These are phyloP conservation scores for Eragrostis nindensis DNA, from an alignment of 176 grass and related monocot genomes.

Conservation along the genomic window DNA sequence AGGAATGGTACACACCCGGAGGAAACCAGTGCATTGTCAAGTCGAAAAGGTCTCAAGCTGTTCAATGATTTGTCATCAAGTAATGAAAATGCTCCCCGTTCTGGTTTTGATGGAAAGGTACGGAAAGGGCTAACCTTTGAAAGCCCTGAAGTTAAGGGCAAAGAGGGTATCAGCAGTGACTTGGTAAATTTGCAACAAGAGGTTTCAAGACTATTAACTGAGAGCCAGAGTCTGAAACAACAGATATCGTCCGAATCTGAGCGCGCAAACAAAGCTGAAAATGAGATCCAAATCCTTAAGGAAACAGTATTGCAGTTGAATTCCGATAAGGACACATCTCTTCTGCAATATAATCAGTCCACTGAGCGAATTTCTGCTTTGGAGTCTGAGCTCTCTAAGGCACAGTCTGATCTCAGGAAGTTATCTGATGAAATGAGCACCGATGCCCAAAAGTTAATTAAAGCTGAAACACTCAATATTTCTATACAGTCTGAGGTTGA, in stretches of 20 bases:
- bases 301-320: constrained; percentile 53
- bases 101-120: constrained; percentile 60
- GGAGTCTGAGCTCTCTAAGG: constrained; percentile 65
- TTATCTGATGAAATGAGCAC: constrained; percentile 72
- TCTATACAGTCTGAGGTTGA: constrained; percentile 59
- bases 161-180: constrained; percentile 46
- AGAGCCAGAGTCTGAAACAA: constrained; percentile 66
- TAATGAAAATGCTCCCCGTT: constrained; percentile 45
- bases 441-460: constrained; percentile 66
- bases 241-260: constrained; percentile 71
- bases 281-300: constrained; percentile 61
- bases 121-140: constrained; percentile 64
- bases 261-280: constrained; percentile 72
- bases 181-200: constrained; percentile 69
- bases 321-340: constrained; percentile 59
- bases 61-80: constrained; percentile 55
- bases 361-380: constrained; percentile 55
- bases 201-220: constrained; percentile 66
- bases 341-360: constrained; percentile 62
- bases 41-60: constrained; percentile 60
- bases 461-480: constrained; percentile 65
- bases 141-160: constrained; percentile 58
- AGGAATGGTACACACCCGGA: constrained; percentile 76
- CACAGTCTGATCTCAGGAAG: constrained; percentile 65
- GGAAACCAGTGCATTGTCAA: constrained; percentile 52